These are phyloP conservation scores for Carallia pectinifolia DNA, from an alignment of 345 rosid genomes.

Conservation along the genomic window DNA sequence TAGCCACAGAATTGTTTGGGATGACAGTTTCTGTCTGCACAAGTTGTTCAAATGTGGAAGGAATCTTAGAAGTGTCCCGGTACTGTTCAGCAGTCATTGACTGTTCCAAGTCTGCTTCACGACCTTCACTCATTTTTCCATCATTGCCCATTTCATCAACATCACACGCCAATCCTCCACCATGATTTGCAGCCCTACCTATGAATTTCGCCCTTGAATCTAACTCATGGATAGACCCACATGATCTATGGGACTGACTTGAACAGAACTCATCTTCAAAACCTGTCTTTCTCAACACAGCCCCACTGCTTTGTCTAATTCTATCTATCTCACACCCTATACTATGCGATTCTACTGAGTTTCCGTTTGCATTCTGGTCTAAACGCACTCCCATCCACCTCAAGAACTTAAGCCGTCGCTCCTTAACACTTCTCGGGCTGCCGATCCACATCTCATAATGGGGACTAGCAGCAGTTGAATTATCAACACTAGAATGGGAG, in stretches of 20 bases:
- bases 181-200: constrained; percentile 37
- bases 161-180: constrained; percentile 25
- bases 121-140: constrained; percentile 18
- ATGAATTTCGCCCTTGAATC: constrained; percentile 28
- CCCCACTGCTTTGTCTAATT: constrained; percentile 42
- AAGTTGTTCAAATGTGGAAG: constrained; percentile 25
- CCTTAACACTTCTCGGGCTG: constrained; percentile 56
- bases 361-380: constrained; percentile 19
- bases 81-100: constrained; percentile 18
- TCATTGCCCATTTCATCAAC: constrained; percentile 26
- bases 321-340: constrained; percentile 35
- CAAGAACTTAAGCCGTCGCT: constrained; percentile 57
- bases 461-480: constrained; percentile 25
- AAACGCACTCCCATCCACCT: constrained; percentile 55
- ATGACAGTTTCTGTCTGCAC: constrained; percentile 26
- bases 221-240: constrained; percentile 40
- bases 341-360: constrained; percentile 24
- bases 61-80: constrained; percentile 16
- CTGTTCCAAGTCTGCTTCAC: constrained; percentile 20
- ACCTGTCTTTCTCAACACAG: constrained; percentile 44
- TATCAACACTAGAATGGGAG: constrained; percentile 18
- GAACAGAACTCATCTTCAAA: constrained; percentile 53
- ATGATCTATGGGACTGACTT: constrained; percentile 38
- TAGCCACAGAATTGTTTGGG: constrained; percentile 24
- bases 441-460: constrained; percentile 61